Evolutionary conservation across 768 basidiomycete genomes (phyloP), one percentile per base, ranked within the genome.

Genomic region (Hortiboletus campestris): DNA sequence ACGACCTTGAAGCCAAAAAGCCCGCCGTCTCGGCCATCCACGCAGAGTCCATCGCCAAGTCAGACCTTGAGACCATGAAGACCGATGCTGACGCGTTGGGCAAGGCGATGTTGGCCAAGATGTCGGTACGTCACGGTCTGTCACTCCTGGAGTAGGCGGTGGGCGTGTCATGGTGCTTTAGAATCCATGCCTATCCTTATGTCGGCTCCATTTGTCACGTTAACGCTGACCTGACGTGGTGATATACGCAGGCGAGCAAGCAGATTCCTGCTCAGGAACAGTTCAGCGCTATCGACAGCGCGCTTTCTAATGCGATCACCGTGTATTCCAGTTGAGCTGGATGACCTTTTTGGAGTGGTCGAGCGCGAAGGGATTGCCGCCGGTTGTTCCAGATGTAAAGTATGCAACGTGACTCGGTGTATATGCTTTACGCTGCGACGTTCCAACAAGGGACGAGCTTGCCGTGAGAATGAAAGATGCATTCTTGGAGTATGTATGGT

Each of bases 111-210:
- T 2, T 9, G 22, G 9, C 0, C 32, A 48, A 38, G 9, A 1
- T 12, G 9, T 41, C 60, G 31, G 60, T 61, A 35, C 43, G 60
- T 56, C n/a, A n/a, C n/a, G n/a, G n/a, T n/a, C 35, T 40, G 43
- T 31, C 42, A 2, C 11, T 31, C 42, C n/a, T 35, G 25, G 40
- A 20, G 47, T 38, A 11, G 17, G 22, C 11, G n/a, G 19, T 38
- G 17, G n/a, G 36, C 17, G 8, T 7, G 4, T 29, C 25, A n/a
- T 20, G 29, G 31, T 31, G 6, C 13, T n/a, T 8, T 25, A 41
- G 9, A 38, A 39, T 32, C 13, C 54, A 7, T 28, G 32, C n/a
- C n/a, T 19, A 42, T 17, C 22, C 6, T 13, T 10, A 17, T 34
- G 20, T 28, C 32, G 6, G 36, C 2, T 11, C 10, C 29, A 12